These are phyloP conservation scores for Oidiodendron maius DNA, from an alignment of 495 filamentous ascomycete species.

Conservation along the genomic window DNA sequence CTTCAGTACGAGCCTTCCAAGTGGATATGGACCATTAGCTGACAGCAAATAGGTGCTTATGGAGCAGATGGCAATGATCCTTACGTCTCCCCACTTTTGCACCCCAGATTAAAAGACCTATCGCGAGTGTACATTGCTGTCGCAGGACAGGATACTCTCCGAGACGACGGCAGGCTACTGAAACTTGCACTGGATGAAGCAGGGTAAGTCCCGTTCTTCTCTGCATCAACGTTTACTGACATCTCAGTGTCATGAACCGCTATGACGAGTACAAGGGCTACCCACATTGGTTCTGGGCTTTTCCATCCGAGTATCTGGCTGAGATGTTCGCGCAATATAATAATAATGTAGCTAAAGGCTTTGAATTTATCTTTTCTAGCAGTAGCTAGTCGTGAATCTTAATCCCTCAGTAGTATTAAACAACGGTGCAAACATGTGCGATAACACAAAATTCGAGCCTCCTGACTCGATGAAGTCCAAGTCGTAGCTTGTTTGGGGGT, in stretches of 20 bases:
- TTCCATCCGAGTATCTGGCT: constrained; percentile 7
- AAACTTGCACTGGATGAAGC: constrained; percentile 4
- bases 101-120: constrained; percentile 5
- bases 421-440: no score
- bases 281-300: constrained; percentile 12
- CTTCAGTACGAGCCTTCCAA: constrained; percentile 1
- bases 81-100: constrained; percentile 7
- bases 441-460: no score
- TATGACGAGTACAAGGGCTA: constrained; percentile 9
- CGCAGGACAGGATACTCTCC: constrained; percentile 4
- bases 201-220: neutral
- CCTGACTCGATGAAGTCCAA: no score
- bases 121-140: constrained; percentile 6
- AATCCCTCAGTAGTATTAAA: no score
- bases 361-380: constrained; percentile 8
- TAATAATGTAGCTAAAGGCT: constrained; percentile 5
- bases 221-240: neutral
- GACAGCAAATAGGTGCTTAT: constrained; percentile 5
- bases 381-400: no score
- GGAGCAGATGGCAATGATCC: constrained; percentile 3
- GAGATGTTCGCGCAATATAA: neutral
- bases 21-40: neutral
- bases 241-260: neutral
- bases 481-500: no score
- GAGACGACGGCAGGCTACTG: constrained; percentile 11